Percentiles rank a stretch among this genome's conserved stretches.
Evolutionary conservation across 768 basidiomycete species (phyloP).

Genomic region (Russula abietina): DNA sequence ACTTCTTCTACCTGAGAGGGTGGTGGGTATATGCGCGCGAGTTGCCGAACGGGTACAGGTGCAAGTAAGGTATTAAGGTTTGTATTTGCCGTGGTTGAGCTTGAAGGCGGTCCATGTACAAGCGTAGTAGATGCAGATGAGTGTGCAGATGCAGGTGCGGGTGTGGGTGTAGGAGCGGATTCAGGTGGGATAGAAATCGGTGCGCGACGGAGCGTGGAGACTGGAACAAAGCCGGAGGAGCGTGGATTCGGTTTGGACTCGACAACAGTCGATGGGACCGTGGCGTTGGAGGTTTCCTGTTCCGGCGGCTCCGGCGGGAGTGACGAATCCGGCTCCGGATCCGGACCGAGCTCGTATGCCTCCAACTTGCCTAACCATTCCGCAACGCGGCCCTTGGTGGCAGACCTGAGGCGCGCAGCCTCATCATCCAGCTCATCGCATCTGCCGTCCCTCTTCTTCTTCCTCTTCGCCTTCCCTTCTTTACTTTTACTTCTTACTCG

Average conservation of each 20-base stretch:
- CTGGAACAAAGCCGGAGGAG: slow-evolving; percentile 70
- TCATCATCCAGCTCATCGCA: slow-evolving; percentile 33
- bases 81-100: neutral
- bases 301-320: neutral
- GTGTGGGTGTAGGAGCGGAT: neutral
- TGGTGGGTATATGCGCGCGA: neutral
- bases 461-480: slow-evolving; percentile 26
- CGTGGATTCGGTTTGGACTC: slow-evolving; percentile 48
- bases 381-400: slow-evolving; percentile 66
- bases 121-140: neutral
- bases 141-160: neutral
- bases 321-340: neutral
- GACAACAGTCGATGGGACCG: neutral
- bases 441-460: slow-evolving; percentile 16
- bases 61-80: neutral
- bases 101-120: neutral
- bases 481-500: neutral
- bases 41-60: neutral
- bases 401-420: slow-evolving; percentile 35
- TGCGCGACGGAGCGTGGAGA: slow-evolving; percentile 43
- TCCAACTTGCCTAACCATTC: slow-evolving; percentile 72
- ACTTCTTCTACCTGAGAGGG: slow-evolving; percentile 43
- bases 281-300: neutral
- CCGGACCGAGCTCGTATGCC: slow-evolving; percentile 33
- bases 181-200: slow-evolving; percentile 5